These are phyloP conservation scores for Diaporthe longicolla DNA, from an alignment of 2,329 filamentous ascomycete species.

Conservation along the genomic window DNA sequence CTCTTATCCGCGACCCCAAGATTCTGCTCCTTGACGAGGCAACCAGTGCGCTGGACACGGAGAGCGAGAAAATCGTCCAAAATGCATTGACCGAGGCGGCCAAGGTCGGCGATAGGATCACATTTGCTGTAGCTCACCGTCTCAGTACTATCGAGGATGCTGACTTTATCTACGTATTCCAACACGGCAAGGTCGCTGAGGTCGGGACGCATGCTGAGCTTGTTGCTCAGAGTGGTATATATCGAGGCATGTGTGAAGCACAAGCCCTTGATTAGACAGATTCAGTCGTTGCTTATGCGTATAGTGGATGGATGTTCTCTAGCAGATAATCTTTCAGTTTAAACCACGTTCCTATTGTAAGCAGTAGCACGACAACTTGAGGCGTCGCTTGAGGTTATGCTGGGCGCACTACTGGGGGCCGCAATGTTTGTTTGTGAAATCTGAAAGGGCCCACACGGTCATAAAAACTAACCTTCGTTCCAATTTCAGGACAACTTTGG, in stretches of 20 bases:
- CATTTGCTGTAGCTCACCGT: constrained; percentile 75
- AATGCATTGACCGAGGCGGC: constrained; percentile 18
- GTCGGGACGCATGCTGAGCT: constrained; percentile 48
- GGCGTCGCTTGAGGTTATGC: not conserved
- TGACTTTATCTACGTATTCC: constrained; percentile 57
- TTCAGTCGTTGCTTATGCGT: not conserved
- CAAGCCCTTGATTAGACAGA: constrained; percentile 3
- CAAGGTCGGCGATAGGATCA: constrained; percentile 72
- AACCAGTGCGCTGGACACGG: constrained; percentile 70
- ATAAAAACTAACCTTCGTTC: not conserved
- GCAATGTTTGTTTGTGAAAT: not conserved
- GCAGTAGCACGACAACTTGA: not conserved
- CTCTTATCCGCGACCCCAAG: constrained; percentile 29
- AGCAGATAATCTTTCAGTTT: no score
- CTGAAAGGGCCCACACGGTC: not conserved
- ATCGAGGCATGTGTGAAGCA: constrained; percentile 28
- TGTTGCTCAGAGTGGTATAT: constrained; percentile 19
- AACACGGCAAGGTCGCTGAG: constrained; percentile 49
- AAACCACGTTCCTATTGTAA: not conserved
- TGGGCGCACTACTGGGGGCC: not conserved
- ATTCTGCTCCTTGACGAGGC: constrained; percentile 63
- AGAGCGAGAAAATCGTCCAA: constrained; percentile 68
- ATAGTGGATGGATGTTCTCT: no score
- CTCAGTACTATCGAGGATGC: constrained; percentile 66
- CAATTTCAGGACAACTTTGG: not conserved